Evolutionary conservation across 1,139 yeast species (phyloP).

Genomic region (Kodamaea sp.): DNA sequence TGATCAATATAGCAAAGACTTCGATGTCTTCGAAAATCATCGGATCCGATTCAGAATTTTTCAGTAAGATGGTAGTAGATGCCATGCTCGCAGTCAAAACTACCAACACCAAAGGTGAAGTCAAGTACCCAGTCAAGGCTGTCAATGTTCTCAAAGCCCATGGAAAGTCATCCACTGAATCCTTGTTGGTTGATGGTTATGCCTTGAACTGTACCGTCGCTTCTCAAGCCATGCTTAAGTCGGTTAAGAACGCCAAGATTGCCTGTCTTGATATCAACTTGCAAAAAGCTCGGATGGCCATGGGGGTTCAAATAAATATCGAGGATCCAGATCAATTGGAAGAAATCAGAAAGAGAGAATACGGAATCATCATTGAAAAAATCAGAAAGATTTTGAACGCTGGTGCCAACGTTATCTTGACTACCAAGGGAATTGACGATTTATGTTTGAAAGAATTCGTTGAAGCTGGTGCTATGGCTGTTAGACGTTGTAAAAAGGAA

Average conservation of each 20-base stretch:
- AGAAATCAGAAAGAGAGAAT: constrained; percentile 92
- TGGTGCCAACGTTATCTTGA: constrained; percentile 95
- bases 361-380: constrained; percentile 86
- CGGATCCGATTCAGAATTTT: constrained; percentile 93
- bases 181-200: constrained; percentile 86
- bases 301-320: constrained; percentile 96
- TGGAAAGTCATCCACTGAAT: constrained; percentile 89
- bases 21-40: constrained; percentile 96
- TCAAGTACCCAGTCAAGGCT: constrained; percentile 94
- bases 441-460: constrained; percentile 93
- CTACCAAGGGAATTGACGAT: constrained; percentile 98
- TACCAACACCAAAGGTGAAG: constrained; percentile 82
- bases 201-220: constrained; percentile 98
- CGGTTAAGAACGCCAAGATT: constrained; percentile 72
- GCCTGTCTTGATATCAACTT: constrained; percentile 93
- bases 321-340: constrained; percentile 98
- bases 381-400: constrained; percentile 83
- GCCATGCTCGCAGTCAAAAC: constrained; percentile 96
- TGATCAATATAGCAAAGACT: constrained; percentile 89
- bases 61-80: constrained; percentile 88
- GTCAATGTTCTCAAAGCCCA: constrained; percentile 95
- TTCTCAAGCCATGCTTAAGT: constrained; percentile 92
- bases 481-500: constrained; percentile 95
- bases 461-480: constrained; percentile 96
- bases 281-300: constrained; percentile 96